Evolutionary conservation across 2,329 filamentous ascomycete species (phyloP), one percentile per base, ranked within the genome.

Genomic region (Cercospora sp.): DNA sequence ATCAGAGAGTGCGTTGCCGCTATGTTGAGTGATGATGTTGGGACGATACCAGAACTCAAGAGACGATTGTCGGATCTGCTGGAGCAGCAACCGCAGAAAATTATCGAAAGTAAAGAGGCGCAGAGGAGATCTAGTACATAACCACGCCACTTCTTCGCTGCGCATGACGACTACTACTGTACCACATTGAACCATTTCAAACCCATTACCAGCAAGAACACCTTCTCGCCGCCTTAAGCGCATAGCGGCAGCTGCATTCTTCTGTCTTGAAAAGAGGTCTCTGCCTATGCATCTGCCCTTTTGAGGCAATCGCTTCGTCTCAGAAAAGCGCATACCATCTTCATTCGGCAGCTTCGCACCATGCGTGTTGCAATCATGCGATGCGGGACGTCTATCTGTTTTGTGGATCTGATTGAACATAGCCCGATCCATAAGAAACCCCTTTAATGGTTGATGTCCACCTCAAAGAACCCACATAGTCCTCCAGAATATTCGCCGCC

Each of bases 1-100:
- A n/a, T 70, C 28, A 63, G 57, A 51, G 68, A 70, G 2, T 70
- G 68, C 30, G 64, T 70, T 2, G 57, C 65, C 5, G 64, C 63
- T 2, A 70, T 70, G 68, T 53, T 70, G 57, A 61, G 60, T 10
- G 68, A 68, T 58, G 58, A 51, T 13, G 33, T 30, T 13, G 20
- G 30, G 8, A 31, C 13, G 10, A 65, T 61, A 53, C 16, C 58
- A 9, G 64, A 65, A 8, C 64, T 65, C 8, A 65, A 61, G 31
- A 40, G 57, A 45, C 64, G 58, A 18, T 40, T 65, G 23, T 61
- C 57, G 30, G 58, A 57, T 45, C 4, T 65, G 30, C 40, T 65
- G 8, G 31, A 42, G 40, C 57, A 55, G 40, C 57, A 55, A 18
- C 7, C 42, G 5, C 57, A 60, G 18, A 65, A 42, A n/a, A n/a